Base-by-base conservation (phyloP, 2,329 filamentous ascomycete species). In the Penicillium fuscoglaucum region DNA sequence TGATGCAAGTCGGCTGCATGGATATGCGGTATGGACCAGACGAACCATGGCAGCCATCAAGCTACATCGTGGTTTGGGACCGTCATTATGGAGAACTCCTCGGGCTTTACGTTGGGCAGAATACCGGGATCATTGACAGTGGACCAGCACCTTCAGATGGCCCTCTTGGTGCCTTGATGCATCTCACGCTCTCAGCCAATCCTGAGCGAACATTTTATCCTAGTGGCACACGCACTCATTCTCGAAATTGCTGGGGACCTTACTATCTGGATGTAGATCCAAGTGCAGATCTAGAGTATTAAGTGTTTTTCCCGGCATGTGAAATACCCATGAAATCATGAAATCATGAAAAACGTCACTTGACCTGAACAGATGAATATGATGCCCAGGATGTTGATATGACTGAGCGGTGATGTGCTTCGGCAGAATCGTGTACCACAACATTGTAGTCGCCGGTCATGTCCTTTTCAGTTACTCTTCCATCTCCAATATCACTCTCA, bases 1-100 rank as follows among this genome's bases (percentile, higher is more conserved):
- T 77, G 33, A 70, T 78, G 61, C 74, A 76, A 59, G 66, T 77
- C 26, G 75, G 75, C 3, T 71, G 66, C 57, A 57, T 78, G 29
- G 66, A 67, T n/a, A 63, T 63, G 61, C 67, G 68, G 37, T 48
- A 50, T 17, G 60, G 53, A 19, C 41, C 46, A 15, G 13, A 52
- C 4, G n/a, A 60, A 33, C 35, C 56, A 13, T 76, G 73, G 71
- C 60, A 63, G 43, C 58, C 66, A 39, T 73, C 74, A 1, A 74
- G 73, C 6, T 71, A 77, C 55, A 69, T 77, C 26, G 66, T 76
- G 49, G 66, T 68, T 29, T 76, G 70, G 70, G 73, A 77, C 58
- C 70, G 74, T 35, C 61, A 62, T 52, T 62, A 60, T 40, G 64
- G 67, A 15, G 63, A 65, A 41, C 65, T 75, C 53, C 52, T 74